Evolutionary conservation across 2,329 filamentous ascomycete species (phyloP).

Genomic region (Curvularia sp.): DNA sequence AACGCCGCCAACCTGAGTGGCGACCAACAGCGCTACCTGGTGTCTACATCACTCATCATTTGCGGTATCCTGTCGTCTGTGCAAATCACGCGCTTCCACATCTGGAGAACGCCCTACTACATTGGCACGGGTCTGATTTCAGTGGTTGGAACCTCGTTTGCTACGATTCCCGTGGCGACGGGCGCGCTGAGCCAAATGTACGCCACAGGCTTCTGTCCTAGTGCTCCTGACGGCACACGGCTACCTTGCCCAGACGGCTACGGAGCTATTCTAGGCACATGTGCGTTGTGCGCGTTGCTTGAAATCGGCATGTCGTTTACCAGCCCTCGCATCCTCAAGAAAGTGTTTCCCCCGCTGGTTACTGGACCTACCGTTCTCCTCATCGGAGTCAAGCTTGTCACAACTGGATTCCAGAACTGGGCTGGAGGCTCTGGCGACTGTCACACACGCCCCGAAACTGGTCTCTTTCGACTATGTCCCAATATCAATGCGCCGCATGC

Average conservation of each 20-base stretch:
- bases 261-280: conserved; percentile 75
- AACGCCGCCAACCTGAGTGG: conserved; percentile 68
- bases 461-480: conserved; percentile 67
- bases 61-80: conserved; percentile 76
- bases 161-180: conserved; percentile 75
- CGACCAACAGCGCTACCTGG: conserved; percentile 74
- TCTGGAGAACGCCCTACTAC: conserved; percentile 71
- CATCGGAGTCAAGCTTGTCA: conserved; percentile 76
- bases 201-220: conserved; percentile 70
- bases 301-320: conserved; percentile 79
- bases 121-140: conserved; percentile 76
- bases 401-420: conserved; percentile 78
- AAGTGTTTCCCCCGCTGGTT: conserved; percentile 79
- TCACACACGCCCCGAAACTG: conserved; percentile 54
- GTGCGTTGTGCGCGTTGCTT: conserved; percentile 58
- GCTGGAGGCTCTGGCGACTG: conserved; percentile 73
- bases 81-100: conserved; percentile 77
- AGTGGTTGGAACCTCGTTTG: conserved; percentile 79
- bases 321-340: conserved; percentile 70
- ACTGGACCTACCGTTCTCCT: conserved; percentile 72
- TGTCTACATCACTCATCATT: conserved; percentile 79
- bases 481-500: conserved; percentile 71
- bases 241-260: conserved; percentile 79
- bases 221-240: conserved; percentile 65
- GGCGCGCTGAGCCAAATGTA: conserved; percentile 82